These are phyloP conservation scores for Cubamyces lactineus DNA, from an alignment of 768 basidiomycete genomes.

Conservation along the genomic window DNA sequence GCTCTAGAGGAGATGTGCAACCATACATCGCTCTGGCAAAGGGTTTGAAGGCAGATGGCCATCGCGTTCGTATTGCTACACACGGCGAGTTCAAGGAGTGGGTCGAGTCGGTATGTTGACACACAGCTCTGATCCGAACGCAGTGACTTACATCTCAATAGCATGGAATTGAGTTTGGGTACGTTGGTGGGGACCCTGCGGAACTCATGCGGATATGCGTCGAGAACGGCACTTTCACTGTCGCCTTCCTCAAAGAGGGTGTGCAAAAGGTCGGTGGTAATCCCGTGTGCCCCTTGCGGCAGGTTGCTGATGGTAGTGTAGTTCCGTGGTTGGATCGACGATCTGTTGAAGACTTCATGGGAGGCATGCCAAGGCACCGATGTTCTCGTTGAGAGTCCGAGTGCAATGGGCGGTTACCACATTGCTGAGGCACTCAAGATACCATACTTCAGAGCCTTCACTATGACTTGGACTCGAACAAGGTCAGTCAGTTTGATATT, in stretches of 20 bases:
- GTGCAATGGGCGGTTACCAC: constrained; percentile 96
- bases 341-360: constrained; percentile 93
- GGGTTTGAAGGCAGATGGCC: constrained; percentile 88
- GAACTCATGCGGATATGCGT: constrained; percentile 98
- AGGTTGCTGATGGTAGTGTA: constrained; percentile 36
- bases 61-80: constrained; percentile 87
- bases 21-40: constrained; percentile 97
- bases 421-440: constrained; percentile 94
- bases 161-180: constrained; percentile 96
- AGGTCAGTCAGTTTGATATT: constrained; percentile 42
- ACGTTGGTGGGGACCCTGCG: constrained; percentile 95
- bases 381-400: constrained; percentile 92
- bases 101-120: constrained; percentile 84
- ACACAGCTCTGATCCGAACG: neutral
- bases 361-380: constrained; percentile 95
- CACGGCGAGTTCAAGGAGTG: constrained; percentile 95
- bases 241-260: constrained; percentile 91
- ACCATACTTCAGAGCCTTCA: constrained; percentile 94
- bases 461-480: constrained; percentile 98
- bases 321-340: constrained; percentile 99
- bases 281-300: neutral
- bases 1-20: constrained; percentile 96
- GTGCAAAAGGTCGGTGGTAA: constrained; percentile 66
- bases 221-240: constrained; percentile 97
- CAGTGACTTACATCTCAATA: constrained; percentile 35